phyloP scores from a whole-genome alignment of 169 alveolate species.

The Eimeria acervulina region DNA sequence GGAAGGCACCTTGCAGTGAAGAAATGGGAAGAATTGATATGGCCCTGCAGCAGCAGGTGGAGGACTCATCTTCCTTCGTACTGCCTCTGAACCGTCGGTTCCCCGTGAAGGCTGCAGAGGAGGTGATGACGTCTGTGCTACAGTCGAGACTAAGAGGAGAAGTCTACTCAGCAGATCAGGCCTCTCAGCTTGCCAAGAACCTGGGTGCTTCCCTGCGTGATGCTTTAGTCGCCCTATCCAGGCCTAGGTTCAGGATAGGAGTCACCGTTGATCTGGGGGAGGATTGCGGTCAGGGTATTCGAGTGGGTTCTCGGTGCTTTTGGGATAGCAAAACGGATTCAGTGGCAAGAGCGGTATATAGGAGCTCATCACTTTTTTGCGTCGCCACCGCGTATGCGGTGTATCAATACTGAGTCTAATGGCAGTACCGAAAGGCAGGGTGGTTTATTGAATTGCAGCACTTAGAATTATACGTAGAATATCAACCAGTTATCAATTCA shows the following conservation, averaged over 20 bases:
- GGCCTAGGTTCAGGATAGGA: slow-evolving; percentile 50
- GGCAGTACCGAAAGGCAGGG: not conserved
- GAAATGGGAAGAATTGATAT: slow-evolving; percentile 6
- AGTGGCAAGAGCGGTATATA: slow-evolving; percentile 29
- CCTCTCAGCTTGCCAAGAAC: slow-evolving; percentile 38
- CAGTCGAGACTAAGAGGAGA: slow-evolving; percentile 49
- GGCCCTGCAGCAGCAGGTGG: slow-evolving; percentile 20
- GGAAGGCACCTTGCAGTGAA: not conserved
- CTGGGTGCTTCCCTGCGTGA: slow-evolving; percentile 46
- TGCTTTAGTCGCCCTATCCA: slow-evolving; percentile 21
- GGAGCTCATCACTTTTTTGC: slow-evolving; percentile 34
- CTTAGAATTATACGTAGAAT: not conserved
- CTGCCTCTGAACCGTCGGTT: slow-evolving; percentile 64
- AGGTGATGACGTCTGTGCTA: slow-evolving; percentile 39
- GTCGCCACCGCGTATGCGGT: slow-evolving; percentile 72
- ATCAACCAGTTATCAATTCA: not conserved
- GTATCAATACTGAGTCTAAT: slow-evolving; percentile 42
- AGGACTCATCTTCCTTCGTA: slow-evolving; percentile 34
- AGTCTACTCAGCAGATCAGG: slow-evolving; percentile 50
- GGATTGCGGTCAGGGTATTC: slow-evolving; percentile 72
- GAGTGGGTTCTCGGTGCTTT: slow-evolving; percentile 68
- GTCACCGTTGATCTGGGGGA: slow-evolving; percentile 63
- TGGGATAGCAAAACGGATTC: slow-evolving; percentile 64
- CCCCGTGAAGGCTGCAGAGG: slow-evolving; percentile 67
- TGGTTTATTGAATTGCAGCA: not conserved